Evolutionary conservation across 306 rosid genomes (phyloP), one percentile per base, ranked within the genome.

Genomic region (Cercis canadensis): DNA sequence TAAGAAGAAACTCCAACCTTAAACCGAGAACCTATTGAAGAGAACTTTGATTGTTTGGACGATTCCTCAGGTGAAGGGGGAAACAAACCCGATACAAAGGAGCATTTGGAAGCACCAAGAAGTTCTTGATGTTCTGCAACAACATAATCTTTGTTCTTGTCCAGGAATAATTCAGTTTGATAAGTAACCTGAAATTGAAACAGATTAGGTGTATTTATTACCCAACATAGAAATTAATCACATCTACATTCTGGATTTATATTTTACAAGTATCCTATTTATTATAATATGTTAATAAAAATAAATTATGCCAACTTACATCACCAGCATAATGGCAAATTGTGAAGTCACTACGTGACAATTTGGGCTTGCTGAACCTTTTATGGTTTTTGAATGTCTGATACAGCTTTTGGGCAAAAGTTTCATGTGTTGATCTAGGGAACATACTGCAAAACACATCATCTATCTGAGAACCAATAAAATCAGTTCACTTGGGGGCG

Each of bases 91-190:
- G 97, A 84, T 65, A 91, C 93, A 52, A 95, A 95, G 72, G 88
- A 60, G 76, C 96, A 89, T 62, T 62, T 85, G 51, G 99, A 95
- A 77, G 93, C 97, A 80, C 77, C 59, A 72, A 95, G 82, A 72
- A 95, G 96, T 8, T 89, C 92, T 70, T 91, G 97, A 78, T 95
- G 99, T 83, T 95, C 99, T 17, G 99, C 96, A 86, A 95, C 92
- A 79, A 95, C 99, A 47, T 95, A 95, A 81, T 95, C 99, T 79
- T 95, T 95, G 96, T 95, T 95, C 89, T 95, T 95, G 96, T 95
- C 99, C 83, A 95, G 96, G 81, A 95, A 95, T 59, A 89, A 34
- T 43, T 89, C 99, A 46, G 99, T 95, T 87, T 95, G 99, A 84
- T 95, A 95, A 57, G 97, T 95, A 65, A 95, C 97, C 99, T 95